A percentile compares a stretch with the other conserved stretches of the same genome.
Evolutionary conservation across 495 filamentous ascomycete species (phyloP).

Genomic region (Hyaloscypha bicolor): DNA sequence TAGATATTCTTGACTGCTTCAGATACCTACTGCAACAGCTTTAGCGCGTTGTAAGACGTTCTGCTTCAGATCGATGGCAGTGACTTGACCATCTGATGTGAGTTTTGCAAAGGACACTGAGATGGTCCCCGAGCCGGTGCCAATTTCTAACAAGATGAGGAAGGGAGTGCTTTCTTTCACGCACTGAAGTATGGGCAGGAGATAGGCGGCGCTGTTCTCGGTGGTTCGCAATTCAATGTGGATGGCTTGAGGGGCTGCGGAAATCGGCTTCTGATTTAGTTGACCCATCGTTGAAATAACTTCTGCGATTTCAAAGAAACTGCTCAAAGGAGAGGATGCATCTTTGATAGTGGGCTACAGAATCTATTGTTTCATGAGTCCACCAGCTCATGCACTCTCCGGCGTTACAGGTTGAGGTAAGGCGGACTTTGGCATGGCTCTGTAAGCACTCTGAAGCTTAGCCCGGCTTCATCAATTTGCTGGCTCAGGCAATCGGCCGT

Average conservation of each 20-base stretch:
- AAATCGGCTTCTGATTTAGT: conserved; percentile 16
- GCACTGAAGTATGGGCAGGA: conserved; percentile 37
- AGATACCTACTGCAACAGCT: conserved; percentile 29
- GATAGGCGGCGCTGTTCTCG: conserved; percentile 38
- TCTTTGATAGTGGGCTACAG: no score
- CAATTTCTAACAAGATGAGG: conserved; percentile 40
- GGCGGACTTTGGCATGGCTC: no score
- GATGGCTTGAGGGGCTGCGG: conserved; percentile 27
- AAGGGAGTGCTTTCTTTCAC: conserved; percentile 33
- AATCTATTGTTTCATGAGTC: no score
- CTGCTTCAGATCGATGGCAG: conserved; percentile 42
- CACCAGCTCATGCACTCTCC: no score
- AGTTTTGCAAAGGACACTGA: conserved; percentile 38
- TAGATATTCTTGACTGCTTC: conserved; percentile 36
- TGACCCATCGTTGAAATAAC: no score
- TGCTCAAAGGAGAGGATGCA: no score
- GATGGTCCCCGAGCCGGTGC: conserved; percentile 42
- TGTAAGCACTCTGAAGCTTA: no score
- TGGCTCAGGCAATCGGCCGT: no score
- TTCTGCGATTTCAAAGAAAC: no score
- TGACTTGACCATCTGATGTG: conserved; percentile 40
- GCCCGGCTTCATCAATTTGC: no score
- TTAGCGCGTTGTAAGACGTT: conserved; percentile 40
- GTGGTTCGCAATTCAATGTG: conserved; percentile 33
- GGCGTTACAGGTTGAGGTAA: no score